Conservation (phyloP, 352 stramenopile species). For the Phytopythium mirpurense region DNA sequence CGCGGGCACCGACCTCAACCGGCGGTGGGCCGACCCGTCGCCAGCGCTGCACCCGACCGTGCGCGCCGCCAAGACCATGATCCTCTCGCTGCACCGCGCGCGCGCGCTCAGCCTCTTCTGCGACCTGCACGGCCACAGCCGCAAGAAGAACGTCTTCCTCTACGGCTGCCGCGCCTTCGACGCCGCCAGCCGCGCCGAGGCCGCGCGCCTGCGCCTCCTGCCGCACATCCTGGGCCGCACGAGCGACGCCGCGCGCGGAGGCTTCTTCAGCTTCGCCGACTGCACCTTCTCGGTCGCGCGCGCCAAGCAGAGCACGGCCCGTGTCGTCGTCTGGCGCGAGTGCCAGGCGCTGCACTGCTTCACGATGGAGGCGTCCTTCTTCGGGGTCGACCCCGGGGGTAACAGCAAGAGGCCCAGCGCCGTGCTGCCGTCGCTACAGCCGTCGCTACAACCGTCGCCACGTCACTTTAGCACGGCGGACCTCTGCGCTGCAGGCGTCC, state of each 20-base stretch:
- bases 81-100: slow-evolving; percentile 40
- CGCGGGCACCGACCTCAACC: slow-evolving; percentile 85
- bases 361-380: slow-evolving; percentile 78
- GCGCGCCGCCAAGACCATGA: slow-evolving; percentile 63
- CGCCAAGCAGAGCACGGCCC: slow-evolving; percentile 56
- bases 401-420: background rate
- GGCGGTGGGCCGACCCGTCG: slow-evolving; percentile 56
- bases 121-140: slow-evolving; percentile 87
- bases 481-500: slow-evolving; percentile 35
- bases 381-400: slow-evolving; percentile 28
- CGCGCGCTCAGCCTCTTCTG: slow-evolving; percentile 69
- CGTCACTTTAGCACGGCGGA: slow-evolving; percentile 54
- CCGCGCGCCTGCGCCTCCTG: slow-evolving; percentile 55
- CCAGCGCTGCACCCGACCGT: slow-evolving; percentile 72
- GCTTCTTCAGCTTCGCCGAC: slow-evolving; percentile 62
- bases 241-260: slow-evolving; percentile 26
- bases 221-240: slow-evolving; percentile 65
- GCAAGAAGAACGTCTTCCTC: slow-evolving; percentile 88
- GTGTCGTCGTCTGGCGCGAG: slow-evolving; percentile 63
- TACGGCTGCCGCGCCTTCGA: slow-evolving; percentile 70
- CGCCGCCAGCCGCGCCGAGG: slow-evolving; percentile 28
- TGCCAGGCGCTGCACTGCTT: slow-evolving; percentile 68
- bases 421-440: background rate
- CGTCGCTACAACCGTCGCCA: slow-evolving; percentile 2
- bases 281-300: slow-evolving; percentile 65